A percentile compares a stretch with the other conserved stretches of the same genome.
Conservation (phyloP, 768 basidiomycete genomes). For the Suillus discolor region DNA sequence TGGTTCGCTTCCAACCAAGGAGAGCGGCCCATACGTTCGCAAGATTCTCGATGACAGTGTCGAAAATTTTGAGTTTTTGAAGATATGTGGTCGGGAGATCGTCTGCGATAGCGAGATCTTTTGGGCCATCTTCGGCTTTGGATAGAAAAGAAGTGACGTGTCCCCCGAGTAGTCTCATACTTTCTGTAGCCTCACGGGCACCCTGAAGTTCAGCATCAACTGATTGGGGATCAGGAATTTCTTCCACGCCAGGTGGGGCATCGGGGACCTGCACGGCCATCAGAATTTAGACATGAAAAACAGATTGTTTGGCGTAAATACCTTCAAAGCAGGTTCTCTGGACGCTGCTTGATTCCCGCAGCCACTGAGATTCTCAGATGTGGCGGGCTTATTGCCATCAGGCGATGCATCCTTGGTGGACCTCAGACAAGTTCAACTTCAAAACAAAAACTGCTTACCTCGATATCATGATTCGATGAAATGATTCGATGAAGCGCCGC, state of each 20-base stretch:
- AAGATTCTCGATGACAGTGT: background rate
- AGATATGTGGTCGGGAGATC: slow-evolving; percentile 3
- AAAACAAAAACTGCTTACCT: background rate
- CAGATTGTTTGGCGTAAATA: background rate
- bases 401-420: background rate
- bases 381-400: background rate
- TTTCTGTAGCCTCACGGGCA: background rate
- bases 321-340: background rate
- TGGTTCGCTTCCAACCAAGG: background rate
- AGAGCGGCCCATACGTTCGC: background rate
- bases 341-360: background rate
- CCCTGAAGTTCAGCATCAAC: background rate
- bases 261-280: background rate
- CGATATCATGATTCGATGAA: too few species aligned
- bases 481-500: background rate
- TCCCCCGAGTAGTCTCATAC: background rate
- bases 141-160: background rate
- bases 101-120: background rate
- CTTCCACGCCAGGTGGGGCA: background rate
- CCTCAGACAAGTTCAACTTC: background rate
- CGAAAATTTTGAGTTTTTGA: slow-evolving; percentile 2
- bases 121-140: background rate
- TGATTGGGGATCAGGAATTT: background rate
- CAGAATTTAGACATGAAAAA: background rate
- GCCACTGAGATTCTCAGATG: background rate